Evolutionary conservation across 768 basidiomycete species (phyloP).

Genomic region (Coprinopsis marcescibilis): DNA sequence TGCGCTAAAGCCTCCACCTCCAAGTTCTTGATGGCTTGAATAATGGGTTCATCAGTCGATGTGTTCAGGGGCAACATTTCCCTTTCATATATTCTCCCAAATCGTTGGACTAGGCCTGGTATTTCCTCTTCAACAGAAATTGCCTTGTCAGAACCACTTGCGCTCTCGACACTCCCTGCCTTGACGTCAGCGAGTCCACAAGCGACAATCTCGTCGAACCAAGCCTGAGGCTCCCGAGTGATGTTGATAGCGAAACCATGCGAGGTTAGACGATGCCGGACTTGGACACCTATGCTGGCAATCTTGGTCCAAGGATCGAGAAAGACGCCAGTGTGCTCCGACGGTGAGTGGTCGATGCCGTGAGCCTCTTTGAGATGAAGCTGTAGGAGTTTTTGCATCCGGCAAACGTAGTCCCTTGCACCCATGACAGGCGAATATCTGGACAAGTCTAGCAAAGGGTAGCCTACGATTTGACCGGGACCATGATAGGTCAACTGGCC

Average conservation of each 20-base stretch:
- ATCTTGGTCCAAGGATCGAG: constrained; percentile 76
- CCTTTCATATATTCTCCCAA: constrained; percentile 44
- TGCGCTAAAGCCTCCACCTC: constrained; percentile 39
- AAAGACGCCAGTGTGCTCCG: constrained; percentile 90
- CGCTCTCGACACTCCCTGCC: constrained; percentile 61
- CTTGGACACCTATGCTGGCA: constrained; percentile 94
- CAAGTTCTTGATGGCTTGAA: constrained; percentile 38
- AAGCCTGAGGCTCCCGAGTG: constrained; percentile 68
- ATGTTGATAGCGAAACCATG: constrained; percentile 96
- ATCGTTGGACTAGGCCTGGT: constrained; percentile 39
- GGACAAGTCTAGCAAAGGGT: constrained; percentile 88
- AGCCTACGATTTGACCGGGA: constrained; percentile 94
- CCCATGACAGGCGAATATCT: constrained; percentile 66
- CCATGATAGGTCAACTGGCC: constrained; percentile 97
- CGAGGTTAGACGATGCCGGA: constrained; percentile 88
- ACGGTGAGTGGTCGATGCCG: constrained; percentile 49
- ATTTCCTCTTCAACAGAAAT: constrained; percentile 48
- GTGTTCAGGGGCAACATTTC: constrained; percentile 40
- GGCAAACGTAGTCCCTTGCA: constrained; percentile 80
- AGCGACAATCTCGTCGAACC: constrained; percentile 88
- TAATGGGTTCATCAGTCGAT: constrained; percentile 40
- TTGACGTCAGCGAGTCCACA: constrained; percentile 85
- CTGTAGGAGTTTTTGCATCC: constrained; percentile 68
- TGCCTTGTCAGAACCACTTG: constrained; percentile 28
- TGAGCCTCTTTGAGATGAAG: constrained; percentile 55